Evolutionary conservation across 2,329 filamentous ascomycete species (phyloP), one percentile per base, ranked within the genome.

Genomic region (Monilinia fructicola): DNA sequence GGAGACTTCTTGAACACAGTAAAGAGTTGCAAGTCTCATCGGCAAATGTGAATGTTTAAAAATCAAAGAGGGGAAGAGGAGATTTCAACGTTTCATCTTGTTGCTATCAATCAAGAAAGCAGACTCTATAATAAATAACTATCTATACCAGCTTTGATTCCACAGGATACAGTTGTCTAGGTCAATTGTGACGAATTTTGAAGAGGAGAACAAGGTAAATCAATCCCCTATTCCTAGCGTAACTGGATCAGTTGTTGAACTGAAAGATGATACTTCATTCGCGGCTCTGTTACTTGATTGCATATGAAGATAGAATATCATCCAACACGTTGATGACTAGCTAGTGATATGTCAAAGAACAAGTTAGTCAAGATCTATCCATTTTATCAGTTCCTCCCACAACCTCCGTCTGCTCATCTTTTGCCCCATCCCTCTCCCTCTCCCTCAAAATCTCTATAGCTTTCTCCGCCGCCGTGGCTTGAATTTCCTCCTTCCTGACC

Each of bases 381-480:
- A 64, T 55, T 26, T 44, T 44, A 14, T 61, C 46, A 21, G 9
- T n/a, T 11, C 1, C 10, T 14, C 38, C 38, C 38, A 14, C 12
- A 50, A 31, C 28, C 14, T 5, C 42, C 4, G 1, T 23, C 9
- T 9, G 2, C 23, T 4, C n/a, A 16, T 61, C 21, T 11, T 11
- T 10, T 12, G 7, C 26, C n/a, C 1, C 35, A 3, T 2, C 53
- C 1, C 44, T 38, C 4, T 2, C 55, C 44, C 58, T 54, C 14
- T 9, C 65, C 52, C 68, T 69, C 66, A 79, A 70, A 54, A 76
- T 68, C 42, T 61, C 66, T n/a, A 86, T 76, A 0, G 84, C 86
- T 69, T 76, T 72, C 53, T 83, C 80, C 0, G 87, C 87, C 18
- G 85, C 87, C 74, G 76, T 83, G 0, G 81, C 83, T 77, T 82